Conservation (phyloP, 2,329 filamentous ascomycete genomes). For the Zopfia rhizophila region DNA sequence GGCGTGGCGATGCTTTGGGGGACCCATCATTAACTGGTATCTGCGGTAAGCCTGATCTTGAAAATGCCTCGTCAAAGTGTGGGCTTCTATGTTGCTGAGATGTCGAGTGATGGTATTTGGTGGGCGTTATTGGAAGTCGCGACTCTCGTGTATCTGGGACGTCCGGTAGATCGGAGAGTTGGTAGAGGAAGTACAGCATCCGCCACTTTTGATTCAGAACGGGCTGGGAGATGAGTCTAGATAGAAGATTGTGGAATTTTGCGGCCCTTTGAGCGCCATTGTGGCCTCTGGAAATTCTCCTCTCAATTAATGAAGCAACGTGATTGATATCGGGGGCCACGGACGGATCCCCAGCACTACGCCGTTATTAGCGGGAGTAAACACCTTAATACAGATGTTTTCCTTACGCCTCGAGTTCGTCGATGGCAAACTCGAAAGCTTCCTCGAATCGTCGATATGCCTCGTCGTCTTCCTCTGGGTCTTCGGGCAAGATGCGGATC, state of each 20-base stretch:
- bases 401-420: slow-evolving; percentile 57
- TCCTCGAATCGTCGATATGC: slow-evolving; percentile 76
- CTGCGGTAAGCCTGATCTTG: slow-evolving; percentile 56
- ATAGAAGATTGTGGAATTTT: slow-evolving; percentile 90
- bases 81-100: slow-evolving; percentile 35
- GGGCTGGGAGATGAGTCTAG: slow-evolving; percentile 85
- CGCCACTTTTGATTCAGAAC: slow-evolving; percentile 97
- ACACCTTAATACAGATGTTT: slow-evolving; percentile 48
- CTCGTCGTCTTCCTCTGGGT: slow-evolving; percentile 71
- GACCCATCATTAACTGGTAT: slow-evolving; percentile 48
- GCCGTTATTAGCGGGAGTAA: slow-evolving; percentile 51
- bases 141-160: slow-evolving; percentile 25
- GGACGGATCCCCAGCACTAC: slow-evolving; percentile 58
- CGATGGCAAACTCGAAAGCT: slow-evolving; percentile 62
- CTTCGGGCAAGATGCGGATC: slow-evolving; percentile 74
- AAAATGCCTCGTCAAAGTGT: slow-evolving; percentile 60
- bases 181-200: slow-evolving; percentile 90
- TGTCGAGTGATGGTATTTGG: slow-evolving; percentile 31
- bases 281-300: slow-evolving; percentile 82
- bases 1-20: slow-evolving; percentile 34
- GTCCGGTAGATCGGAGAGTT: slow-evolving; percentile 72
- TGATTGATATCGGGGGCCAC: slow-evolving; percentile 83
- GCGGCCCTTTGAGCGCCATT: slow-evolving; percentile 75
- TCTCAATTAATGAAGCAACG: slow-evolving; percentile 91
- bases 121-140: slow-evolving; percentile 40